phyloP scores from a whole-genome alignment of 768 basidiomycete genomes.

The Rhizopogon sp. region DNA sequence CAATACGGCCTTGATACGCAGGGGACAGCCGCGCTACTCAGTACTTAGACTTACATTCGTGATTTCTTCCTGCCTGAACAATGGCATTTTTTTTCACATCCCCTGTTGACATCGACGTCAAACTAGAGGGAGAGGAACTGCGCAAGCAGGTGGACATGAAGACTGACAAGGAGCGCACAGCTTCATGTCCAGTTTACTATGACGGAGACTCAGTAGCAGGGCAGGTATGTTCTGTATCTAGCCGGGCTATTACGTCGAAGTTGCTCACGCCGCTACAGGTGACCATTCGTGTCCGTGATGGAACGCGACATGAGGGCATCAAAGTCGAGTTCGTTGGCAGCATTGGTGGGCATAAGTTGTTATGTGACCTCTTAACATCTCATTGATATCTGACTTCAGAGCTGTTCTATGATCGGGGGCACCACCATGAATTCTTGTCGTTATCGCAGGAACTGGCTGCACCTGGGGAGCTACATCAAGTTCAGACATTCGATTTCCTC shows the following conservation, averaged over 20 bases:
- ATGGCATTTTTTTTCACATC: constrained; percentile 90
- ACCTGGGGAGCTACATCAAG: constrained; percentile 95
- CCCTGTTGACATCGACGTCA: constrained; percentile 88
- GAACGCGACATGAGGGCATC: constrained; percentile 97
- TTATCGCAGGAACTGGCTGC: constrained; percentile 92
- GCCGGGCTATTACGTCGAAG: background rate
- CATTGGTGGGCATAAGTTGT: constrained; percentile 59
- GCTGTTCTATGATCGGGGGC: constrained; percentile 95
- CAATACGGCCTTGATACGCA: no score
- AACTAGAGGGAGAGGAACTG: constrained; percentile 80
- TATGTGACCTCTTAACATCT: background rate
- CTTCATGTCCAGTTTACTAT: constrained; percentile 89
- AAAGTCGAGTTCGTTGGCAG: constrained; percentile 97
- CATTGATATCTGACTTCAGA: constrained; percentile 34
- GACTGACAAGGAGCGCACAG: constrained; percentile 79
- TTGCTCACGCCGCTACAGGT: constrained; percentile 42
- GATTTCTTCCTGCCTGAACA: background rate
- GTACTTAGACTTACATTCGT: background rate
- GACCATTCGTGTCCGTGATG: constrained; percentile 84
- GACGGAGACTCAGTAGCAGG: constrained; percentile 93
- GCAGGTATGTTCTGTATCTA: constrained; percentile 48
- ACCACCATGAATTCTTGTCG: constrained; percentile 97
- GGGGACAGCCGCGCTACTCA: no score
- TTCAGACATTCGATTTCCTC: constrained; percentile 92
- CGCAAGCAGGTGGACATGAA: constrained; percentile 90